These are phyloP conservation scores for Chernovozyma aurita DNA, from an alignment of 1,139 yeast genomes.

Conservation along the genomic window DNA sequence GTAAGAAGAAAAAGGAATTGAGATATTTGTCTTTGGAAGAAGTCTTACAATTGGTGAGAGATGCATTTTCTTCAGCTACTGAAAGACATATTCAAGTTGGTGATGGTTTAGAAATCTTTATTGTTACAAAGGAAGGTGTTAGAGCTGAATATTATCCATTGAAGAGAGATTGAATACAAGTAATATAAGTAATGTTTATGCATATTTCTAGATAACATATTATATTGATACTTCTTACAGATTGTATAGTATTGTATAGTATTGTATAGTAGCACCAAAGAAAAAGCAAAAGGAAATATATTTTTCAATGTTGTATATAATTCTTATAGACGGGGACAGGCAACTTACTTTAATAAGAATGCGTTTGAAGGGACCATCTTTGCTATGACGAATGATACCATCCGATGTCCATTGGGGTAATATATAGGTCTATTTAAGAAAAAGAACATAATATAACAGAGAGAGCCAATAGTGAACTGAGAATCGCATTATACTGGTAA, in stretches of 20 bases:
- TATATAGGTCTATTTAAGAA: no score
- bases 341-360: no score
- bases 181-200: background rate
- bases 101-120: slow-evolving; percentile 86
- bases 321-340: no score
- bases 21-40: slow-evolving; percentile 74
- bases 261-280: no score
- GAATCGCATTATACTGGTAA: slow-evolving; percentile 70
- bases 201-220: background rate
- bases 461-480: no score
- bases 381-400: no score
- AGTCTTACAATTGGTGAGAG: slow-evolving; percentile 81
- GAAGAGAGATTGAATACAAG: slow-evolving; percentile 78
- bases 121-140: slow-evolving; percentile 92
- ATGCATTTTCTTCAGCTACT: slow-evolving; percentile 93
- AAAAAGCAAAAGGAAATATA: background rate
- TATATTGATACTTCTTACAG: no score
- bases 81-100: slow-evolving; percentile 98
- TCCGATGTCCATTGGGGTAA: no score
- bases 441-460: background rate
- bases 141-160: slow-evolving; percentile 78
- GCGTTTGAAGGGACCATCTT: no score
- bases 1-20: slow-evolving; percentile 55
- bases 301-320: no score
- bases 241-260: no score